Base-by-base conservation (phyloP, 352 stramenopile species). In the Thalassiosira livingstoniorum region DNA sequence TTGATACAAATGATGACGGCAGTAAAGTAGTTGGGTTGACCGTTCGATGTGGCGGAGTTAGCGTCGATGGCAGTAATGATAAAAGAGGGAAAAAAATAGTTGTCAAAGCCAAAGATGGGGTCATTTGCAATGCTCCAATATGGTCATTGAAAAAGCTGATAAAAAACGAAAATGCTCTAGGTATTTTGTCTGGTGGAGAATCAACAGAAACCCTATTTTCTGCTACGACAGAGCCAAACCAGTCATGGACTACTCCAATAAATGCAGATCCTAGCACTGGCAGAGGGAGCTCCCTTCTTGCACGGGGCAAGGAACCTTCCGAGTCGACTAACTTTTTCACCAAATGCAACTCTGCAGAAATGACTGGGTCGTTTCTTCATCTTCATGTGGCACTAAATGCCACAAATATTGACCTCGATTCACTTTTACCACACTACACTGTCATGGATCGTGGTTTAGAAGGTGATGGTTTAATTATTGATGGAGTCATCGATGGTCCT, bases 281-380 rank as follows among this genome's bases (percentile, higher is more conserved):
- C 11, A 69, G 79, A 75, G 64, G 51, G 37, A 75, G 66, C 27
- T 45, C 66, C 34, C 74, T 88, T 75, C 62, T 61, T 43, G 29
- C 73, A 58, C 7, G 60, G 65, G 58, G 11, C 45, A 53, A 77
- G 39, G 34, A 35, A 21, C 42, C 65, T 55, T 39, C 35, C n/a
- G 63, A 43, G 25, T 34, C 39, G 34, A 18, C 66, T 34, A 81
- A 43, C 68, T 67, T 93, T 13, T 76, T 94, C 11, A 35, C 67
- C 23, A 83, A 82, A 60, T 92, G 87, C 57, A 78, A 92, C 43
- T 74, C 43, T 21, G 80, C 85, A n/a, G 88, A 94, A 82, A 88
- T 93, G 86, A 96, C 92, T n/a, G 87, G 88, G 54, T 94, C 88
- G 0, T 96, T 96, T 75, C 78, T 96, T n/a, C 93, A 96, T 83